Base-by-base conservation (phyloP, 1,284 basidiomycete genomes). In the Tilletiopsis washingtonensis region DNA sequence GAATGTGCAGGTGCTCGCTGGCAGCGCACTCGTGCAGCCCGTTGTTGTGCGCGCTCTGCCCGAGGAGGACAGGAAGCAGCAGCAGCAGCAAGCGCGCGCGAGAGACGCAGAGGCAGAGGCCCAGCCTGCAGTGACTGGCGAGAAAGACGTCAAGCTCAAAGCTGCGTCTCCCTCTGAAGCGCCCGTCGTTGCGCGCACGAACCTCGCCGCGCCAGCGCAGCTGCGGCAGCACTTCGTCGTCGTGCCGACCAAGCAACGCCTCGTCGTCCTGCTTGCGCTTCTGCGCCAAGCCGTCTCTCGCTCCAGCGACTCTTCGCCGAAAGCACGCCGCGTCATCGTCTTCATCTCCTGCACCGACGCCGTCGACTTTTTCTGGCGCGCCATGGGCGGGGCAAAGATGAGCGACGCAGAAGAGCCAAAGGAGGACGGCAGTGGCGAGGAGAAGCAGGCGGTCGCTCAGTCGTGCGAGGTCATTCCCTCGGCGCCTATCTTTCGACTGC, bases 311-410 rank as follows among this genome's bases (percentile, higher is more conserved):
- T 47, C 44, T 21, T 64, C 69, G 17, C 67, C 63, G 3, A 62
- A 63, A 17, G 74, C 77, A 0, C 51, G 59, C 1, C 78, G 79
- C 60, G 83, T 96, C 40, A 90, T 99, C 47, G 90, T 98, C 4
- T 99, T 99, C 75, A 77, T 98, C 54, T 91, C 86, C 64, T 97
- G 91, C 64, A 98, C 91, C 2, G 91, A 97, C 74, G 89, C 90
- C 1, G 94, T 99, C 27, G 93, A 99, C 74, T 97, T 91, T 70
- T 90, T 96, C 72, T 98, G 88, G 86, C 81, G 81, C 42, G 78
- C 96, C n/a, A 76, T 98, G 0, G 86, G 85, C 1, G 82, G 83
- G 1, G 79, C 86, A 19, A 74, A 75, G 7, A 93, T 97, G 88
- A 49, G 57, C 39, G 49, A 50, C 14, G 44, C 49, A 37, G 40